phyloP scores from a whole-genome alignment of 2,329 filamentous ascomycete genomes.

The Aureobasidium pullulans region DNA sequence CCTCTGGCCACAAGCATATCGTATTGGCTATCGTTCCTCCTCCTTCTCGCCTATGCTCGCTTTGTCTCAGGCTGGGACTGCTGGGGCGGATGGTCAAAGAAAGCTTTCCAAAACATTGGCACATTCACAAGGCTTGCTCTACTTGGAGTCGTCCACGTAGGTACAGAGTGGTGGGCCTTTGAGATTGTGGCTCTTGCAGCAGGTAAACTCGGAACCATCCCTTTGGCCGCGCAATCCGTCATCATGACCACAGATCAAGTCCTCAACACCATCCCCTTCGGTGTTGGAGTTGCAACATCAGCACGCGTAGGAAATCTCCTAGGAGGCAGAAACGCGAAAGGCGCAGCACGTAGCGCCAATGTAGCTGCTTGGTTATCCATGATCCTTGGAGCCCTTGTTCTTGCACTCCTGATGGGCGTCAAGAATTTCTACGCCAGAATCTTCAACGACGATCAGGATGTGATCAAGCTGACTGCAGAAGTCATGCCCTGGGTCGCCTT shows the following conservation, averaged over 20 bases:
- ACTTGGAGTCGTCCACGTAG: slow-evolving; percentile 73
- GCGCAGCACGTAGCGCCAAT: slow-evolving; percentile 66
- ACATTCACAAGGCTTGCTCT: slow-evolving; percentile 68
- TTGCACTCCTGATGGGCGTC: slow-evolving; percentile 61
- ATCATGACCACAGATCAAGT: slow-evolving; percentile 82
- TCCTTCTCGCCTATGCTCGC: slow-evolving; percentile 65
- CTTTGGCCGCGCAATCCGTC: slow-evolving; percentile 75
- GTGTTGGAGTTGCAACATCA: slow-evolving; percentile 73
- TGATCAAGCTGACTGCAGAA: slow-evolving; percentile 63
- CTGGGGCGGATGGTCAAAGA: slow-evolving; percentile 67
- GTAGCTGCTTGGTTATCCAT: slow-evolving; percentile 67
- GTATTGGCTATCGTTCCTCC: slow-evolving; percentile 76
- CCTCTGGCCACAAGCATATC: slow-evolving; percentile 75
- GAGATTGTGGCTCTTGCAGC: slow-evolving; percentile 82
- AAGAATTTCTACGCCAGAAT: slow-evolving; percentile 67
- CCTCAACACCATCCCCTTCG: slow-evolving; percentile 79
- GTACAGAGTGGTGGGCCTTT: slow-evolving; percentile 92
- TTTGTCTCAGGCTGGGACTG: slow-evolving; percentile 66
- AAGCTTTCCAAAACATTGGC: slow-evolving; percentile 58
- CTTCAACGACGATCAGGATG: slow-evolving; percentile 70
- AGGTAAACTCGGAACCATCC: slow-evolving; percentile 68
- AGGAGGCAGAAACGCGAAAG: slow-evolving; percentile 57
- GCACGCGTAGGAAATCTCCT: slow-evolving; percentile 73
- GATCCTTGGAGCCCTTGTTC: slow-evolving; percentile 58
- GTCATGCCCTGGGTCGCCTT: slow-evolving; percentile 82